Evolutionary conservation across 148 eudicot species (phyloP), one percentile per base, ranked within the genome.

Genomic region (Heliosperma pusillum): DNA sequence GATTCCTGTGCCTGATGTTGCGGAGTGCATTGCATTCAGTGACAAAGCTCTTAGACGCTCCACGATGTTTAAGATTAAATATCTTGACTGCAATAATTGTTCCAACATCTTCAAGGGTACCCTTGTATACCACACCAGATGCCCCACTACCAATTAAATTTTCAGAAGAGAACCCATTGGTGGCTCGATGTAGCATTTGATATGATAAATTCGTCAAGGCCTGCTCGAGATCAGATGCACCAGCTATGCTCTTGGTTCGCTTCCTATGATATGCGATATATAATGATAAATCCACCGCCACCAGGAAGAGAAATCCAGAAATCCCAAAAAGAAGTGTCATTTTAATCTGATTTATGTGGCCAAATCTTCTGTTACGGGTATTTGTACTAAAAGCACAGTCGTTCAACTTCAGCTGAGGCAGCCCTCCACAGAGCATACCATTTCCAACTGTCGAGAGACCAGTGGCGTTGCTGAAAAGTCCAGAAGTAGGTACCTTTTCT

Each of bases 351-450:
- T 44, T 56, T 40, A 4, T 67, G 26, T 16, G 77, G 69, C 58
- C n/a, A 13, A 7, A 1, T 33, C 30, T 61, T 10, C 45, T 7
- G 27, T 36, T 25, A 19, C 11, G 21, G 24, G 62, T 58, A 58
- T 58, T n/a, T 58, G 24, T 12, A 36, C 42, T 36, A 36, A 7
- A 36, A 36, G 42, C 9, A 50, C 84, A 82, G 53, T 0, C 42
- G 17, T 84, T 82, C 22, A 86, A 66, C 11, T 75, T 58, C 15
- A 83, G 68, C 69, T 71, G 74, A 9, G 76, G 22, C 30, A 75
- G 42, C 19, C 89, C 89, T 71, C 89, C 87, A 64, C 87, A 83
- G 7, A 86, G 83, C 74, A 12, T 72, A 11, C 26, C 60, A 66
- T 86, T 86, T 59, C 85, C 89, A 5, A 13, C 10, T n/a, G 84